Conservation (phyloP, 495 filamentous ascomycete genomes). For the Alectoria sarmentosa region DNA sequence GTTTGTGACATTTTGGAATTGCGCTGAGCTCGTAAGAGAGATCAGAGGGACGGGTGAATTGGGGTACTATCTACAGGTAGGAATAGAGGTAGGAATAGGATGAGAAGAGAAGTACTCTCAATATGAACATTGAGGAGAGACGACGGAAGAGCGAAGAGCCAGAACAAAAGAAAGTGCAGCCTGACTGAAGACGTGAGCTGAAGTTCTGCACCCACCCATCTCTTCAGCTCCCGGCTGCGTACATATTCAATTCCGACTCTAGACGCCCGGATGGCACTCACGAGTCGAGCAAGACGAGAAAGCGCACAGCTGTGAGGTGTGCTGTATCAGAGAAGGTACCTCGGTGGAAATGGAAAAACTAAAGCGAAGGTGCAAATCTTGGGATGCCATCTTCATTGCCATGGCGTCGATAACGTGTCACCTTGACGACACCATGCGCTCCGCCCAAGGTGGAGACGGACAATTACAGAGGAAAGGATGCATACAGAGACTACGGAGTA, state of each 20-base stretch:
- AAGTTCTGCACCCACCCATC: neutral
- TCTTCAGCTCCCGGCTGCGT: neutral
- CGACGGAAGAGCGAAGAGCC: neutral
- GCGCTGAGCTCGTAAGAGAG: neutral
- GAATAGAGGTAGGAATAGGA: neutral
- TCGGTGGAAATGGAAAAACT: too few relatives aligned
- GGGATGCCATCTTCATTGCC: too few relatives aligned
- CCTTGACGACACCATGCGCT: too few relatives aligned
- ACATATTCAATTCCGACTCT: neutral
- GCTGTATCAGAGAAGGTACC: too few relatives aligned
- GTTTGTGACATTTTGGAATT: constrained; percentile 16
- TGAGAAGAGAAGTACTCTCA: neutral
- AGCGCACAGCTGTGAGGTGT: neutral
- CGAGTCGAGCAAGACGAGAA: neutral
- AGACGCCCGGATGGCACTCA: neutral
- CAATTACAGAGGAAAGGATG: too few relatives aligned
- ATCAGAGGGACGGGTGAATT: neutral
- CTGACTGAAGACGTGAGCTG: neutral
- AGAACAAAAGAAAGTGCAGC: neutral
- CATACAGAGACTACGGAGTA: too few relatives aligned
- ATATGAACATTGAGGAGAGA: neutral
- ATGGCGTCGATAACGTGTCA: too few relatives aligned
- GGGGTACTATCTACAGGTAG: neutral
- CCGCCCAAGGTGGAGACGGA: too few relatives aligned
- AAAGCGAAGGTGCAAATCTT: too few relatives aligned